Evolutionary conservation across 2,329 filamentous ascomycete genomes (phyloP).

Genomic region (Magnaporthiopsis poae): DNA sequence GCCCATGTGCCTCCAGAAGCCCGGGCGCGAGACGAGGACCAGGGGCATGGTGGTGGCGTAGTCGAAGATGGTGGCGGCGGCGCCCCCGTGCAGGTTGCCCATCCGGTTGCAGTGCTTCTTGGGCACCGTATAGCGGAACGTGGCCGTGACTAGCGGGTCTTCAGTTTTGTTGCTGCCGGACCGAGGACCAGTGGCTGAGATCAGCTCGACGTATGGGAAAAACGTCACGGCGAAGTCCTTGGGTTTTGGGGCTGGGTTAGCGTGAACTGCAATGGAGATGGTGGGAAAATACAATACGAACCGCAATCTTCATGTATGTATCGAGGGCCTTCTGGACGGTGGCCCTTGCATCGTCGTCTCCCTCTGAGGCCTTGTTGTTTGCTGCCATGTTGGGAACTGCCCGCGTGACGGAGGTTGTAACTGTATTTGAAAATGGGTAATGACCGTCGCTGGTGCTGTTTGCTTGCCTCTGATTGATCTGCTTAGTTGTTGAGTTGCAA

Average conservation of each 20-base stretch:
- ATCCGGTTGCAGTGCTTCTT: conserved; percentile 42
- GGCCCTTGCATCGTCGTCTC: no score
- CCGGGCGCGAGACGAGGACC: conserved; percentile 44
- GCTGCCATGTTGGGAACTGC: no score
- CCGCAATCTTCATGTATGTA: no score
- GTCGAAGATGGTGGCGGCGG: conserved; percentile 59
- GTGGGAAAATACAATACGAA: no score
- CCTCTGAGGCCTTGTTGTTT: no score
- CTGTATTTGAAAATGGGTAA: no score
- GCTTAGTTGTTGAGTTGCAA: no score
- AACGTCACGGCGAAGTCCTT: conserved; percentile 33
- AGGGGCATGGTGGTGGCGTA: conserved; percentile 51
- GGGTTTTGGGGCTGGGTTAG: neutral
- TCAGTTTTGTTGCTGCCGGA: conserved; percentile 6
- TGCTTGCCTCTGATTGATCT: no score
- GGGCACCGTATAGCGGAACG: conserved; percentile 39
- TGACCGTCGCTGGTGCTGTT: no score
- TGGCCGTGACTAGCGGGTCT: neutral
- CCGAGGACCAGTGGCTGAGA: conserved; percentile 22
- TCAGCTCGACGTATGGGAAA: conserved; percentile 30
- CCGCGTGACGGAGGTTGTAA: no score
- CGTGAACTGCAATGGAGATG: no score
- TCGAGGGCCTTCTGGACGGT: no score
- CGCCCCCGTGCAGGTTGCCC: conserved; percentile 51
- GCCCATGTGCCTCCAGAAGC: conserved; percentile 52